Evolutionary conservation across 768 basidiomycete genomes (phyloP).

Genomic region (Tephrocybe sp.): DNA sequence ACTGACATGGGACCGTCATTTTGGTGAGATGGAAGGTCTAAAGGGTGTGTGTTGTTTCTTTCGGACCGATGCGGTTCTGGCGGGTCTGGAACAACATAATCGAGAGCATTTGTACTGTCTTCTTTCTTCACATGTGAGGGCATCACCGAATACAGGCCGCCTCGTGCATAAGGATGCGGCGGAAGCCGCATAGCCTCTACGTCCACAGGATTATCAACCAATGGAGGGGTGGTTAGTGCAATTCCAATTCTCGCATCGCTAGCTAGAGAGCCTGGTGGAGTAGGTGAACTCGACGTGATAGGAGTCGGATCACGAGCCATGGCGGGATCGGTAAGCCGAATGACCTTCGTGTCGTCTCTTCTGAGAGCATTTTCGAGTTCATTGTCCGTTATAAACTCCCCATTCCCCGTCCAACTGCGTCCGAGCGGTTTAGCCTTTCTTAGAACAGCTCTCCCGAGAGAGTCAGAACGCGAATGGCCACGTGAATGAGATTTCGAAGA

Average conservation of each 20-base stretch:
- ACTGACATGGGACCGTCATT: conserved; percentile 40
- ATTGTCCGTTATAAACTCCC: conserved; percentile 11
- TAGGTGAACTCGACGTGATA: conserved; percentile 14
- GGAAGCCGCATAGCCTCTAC: conserved; percentile 34
- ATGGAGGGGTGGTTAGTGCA: conserved; percentile 36
- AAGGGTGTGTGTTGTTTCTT: conserved; percentile 1
- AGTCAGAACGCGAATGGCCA: conserved; percentile 42
- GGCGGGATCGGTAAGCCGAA: conserved; percentile 44
- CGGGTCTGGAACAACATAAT: conserved; percentile 32
- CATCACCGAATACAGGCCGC: conserved; percentile 32
- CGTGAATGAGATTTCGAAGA: conserved; percentile 35
- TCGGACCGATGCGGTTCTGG: background rate
- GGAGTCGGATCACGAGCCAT: conserved; percentile 16
- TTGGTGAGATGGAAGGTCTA: conserved; percentile 29
- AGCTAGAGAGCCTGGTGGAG: conserved; percentile 26
- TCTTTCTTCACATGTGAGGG: conserved; percentile 15
- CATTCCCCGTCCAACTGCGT: conserved; percentile 23
- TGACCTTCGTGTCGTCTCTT: conserved; percentile 39
- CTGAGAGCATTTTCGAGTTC: conserved; percentile 41
- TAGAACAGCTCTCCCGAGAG: conserved; percentile 41
- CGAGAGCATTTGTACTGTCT: conserved; percentile 10
- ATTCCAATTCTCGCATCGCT: conserved; percentile 32
- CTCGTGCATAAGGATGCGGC: conserved; percentile 52
- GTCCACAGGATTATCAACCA: conserved; percentile 21
- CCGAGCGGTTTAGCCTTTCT: conserved; percentile 37